Base-by-base conservation (phyloP, 345 rosid species). In the Hibiscus tridactylites region DNA sequence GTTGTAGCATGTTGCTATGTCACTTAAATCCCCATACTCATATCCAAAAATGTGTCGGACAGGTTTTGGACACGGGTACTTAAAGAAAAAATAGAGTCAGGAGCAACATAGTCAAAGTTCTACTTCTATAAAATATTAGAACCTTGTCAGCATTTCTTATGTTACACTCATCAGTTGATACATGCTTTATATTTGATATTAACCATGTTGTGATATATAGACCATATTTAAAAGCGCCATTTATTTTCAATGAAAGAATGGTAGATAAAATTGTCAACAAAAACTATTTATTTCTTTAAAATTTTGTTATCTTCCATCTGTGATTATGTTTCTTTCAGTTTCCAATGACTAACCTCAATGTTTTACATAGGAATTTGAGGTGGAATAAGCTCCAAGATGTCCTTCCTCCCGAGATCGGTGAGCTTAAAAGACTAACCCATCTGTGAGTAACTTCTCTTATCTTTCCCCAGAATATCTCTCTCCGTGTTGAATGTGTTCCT, bases 331-430 rank as follows among this genome's bases (percentile, higher is more conserved):
- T 9, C 49, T 64, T 64, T 39, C 5, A 39, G n/a, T 37, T 63
- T 63, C 42, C 28, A 17, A 37, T 17, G 49, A 62, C 49, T 11
- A 17, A 64, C 49, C 10, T 37, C 7, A 2, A 39, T 13, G 0
- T 9, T 17, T 39, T 39, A 3, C 24, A 1, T 49, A 64, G 68
- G 17, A 64, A 64, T 39, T 39, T 64, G 52, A 64, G 68, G 50
- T 64, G 50, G 68, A 64, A 64, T 39, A 64, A 64, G 42, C 68
- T 64, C 68, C 50, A 64, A 39, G 68, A 64, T 64, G 50, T 64
- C 68, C 85, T 94, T 81, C 98, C 97, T 75, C 83, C 92, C 0
- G 97, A 94, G 81, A 86, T 94, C 71, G 96, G 97, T 5, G 92
- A 88, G 76, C 88, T 94, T 64, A 94, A 91, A 86, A 90, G 86